These are phyloP conservation scores for Phytopythium ostracodes DNA, from an alignment of 352 stramenopile species.

Conservation along the genomic window DNA sequence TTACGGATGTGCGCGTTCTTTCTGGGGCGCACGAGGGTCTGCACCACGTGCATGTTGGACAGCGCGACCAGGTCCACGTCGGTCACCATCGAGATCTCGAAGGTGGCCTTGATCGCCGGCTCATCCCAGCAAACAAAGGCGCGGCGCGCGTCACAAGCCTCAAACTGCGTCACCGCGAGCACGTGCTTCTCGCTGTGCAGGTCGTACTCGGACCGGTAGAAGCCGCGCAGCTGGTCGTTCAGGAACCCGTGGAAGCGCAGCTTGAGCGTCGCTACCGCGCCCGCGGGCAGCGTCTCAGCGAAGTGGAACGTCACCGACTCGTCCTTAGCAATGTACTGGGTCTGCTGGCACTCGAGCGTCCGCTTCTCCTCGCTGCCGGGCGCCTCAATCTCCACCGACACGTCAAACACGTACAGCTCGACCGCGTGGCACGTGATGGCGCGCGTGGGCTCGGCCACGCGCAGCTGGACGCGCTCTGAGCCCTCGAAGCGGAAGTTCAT, in stretches of 20 bases:
- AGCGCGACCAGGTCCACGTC: constrained; percentile 90
- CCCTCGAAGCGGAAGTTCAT: constrained; percentile 79
- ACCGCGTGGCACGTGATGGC: constrained; percentile 93
- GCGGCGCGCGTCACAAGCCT: constrained; percentile 84
- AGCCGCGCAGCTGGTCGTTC: constrained; percentile 94
- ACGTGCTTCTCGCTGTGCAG: constrained; percentile 88
- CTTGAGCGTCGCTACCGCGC: constrained; percentile 29
- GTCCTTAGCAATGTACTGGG: constrained; percentile 45
- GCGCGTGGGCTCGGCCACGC: constrained; percentile 48
- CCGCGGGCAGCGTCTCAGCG: constrained; percentile 26
- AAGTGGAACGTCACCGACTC: constrained; percentile 65
- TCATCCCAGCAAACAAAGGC: constrained; percentile 99
- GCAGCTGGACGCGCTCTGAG: constrained; percentile 46
- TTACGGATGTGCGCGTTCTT: constrained; percentile 55
- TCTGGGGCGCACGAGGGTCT: constrained; percentile 57
- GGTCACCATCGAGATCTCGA: constrained; percentile 92
- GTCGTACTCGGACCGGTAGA: constrained; percentile 95
- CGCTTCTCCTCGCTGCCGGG: constrained; percentile 16
- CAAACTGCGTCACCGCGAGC: constrained; percentile 90
- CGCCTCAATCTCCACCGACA: constrained; percentile 47
- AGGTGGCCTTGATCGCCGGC: constrained; percentile 94
- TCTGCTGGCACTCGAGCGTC: constrained; percentile 36
- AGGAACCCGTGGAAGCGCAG: constrained; percentile 67
- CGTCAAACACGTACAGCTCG: constrained; percentile 87
- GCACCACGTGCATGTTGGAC: constrained; percentile 95